Conservation (phyloP, 1,139 yeast genomes). For the Kodamaea alishanica region DNA sequence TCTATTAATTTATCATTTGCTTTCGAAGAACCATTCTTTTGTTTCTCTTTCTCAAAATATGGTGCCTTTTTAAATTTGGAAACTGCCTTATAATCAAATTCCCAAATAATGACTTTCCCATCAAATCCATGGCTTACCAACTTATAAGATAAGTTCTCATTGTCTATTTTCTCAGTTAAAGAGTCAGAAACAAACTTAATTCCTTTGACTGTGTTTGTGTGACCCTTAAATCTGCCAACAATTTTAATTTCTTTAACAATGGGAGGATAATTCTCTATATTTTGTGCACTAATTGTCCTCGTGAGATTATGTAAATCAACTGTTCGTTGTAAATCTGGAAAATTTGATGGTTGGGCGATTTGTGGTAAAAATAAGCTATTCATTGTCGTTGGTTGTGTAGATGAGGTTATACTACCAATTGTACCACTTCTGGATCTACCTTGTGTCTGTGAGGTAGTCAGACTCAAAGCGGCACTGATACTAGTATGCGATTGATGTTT, state of each 20-base stretch:
- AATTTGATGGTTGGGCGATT: slow-evolving; percentile 10
- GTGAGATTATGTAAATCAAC: not conserved
- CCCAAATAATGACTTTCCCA: slow-evolving; percentile 68
- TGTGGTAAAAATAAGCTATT: slow-evolving; percentile 21
- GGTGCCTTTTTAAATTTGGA: slow-evolving; percentile 40
- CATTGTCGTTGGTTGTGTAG: slow-evolving; percentile 8
- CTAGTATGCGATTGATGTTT: slow-evolving; percentile 16
- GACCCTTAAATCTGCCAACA: slow-evolving; percentile 58
- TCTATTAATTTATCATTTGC: not conserved
- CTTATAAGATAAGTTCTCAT: slow-evolving; percentile 39
- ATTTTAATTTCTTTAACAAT: slow-evolving; percentile 41
- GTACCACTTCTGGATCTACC: slow-evolving; percentile 41
- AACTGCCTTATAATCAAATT: slow-evolving; percentile 61
- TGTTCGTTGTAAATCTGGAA: slow-evolving; percentile 1
- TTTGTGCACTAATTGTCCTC: not conserved
- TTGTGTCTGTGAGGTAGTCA: slow-evolving; percentile 5
- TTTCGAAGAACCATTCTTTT: not conserved
- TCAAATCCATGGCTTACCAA: slow-evolving; percentile 70
- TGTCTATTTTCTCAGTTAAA: slow-evolving; percentile 13
- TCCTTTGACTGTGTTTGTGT: slow-evolving; percentile 58
- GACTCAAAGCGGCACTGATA: slow-evolving; percentile 10
- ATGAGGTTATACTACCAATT: slow-evolving; percentile 27
- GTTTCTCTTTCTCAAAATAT: slow-evolving; percentile 1
- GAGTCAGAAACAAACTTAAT: slow-evolving; percentile 31
- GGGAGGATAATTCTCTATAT: slow-evolving; percentile 28